These are phyloP conservation scores for Kodamaea nitidulidarum DNA, from an alignment of 805 yeast genomes.

Conservation along the genomic window DNA sequence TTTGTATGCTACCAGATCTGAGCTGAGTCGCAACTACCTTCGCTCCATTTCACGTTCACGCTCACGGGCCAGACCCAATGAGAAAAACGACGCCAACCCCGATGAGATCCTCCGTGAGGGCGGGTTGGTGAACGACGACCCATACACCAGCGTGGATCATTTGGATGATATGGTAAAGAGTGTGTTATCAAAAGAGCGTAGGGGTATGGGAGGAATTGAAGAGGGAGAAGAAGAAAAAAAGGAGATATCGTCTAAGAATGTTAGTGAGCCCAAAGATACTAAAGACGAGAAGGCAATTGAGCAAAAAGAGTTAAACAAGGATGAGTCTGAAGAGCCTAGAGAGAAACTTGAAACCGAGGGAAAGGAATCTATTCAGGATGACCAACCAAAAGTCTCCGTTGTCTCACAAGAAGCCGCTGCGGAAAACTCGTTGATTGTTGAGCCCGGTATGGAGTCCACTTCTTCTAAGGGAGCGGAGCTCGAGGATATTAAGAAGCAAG, in stretches of 20 bases:
- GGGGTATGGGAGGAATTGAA: neutral
- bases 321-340: neutral
- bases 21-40: slow-evolving; percentile 50
- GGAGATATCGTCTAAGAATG: neutral
- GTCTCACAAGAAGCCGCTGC: neutral
- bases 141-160: slow-evolving; percentile 43
- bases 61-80: slow-evolving; percentile 43
- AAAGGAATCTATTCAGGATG: too few species aligned
- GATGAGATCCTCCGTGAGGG: slow-evolving; percentile 52
- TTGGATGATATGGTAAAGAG: slow-evolving; percentile 48
- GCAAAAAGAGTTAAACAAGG: neutral
- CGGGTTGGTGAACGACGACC: slow-evolving; percentile 50
- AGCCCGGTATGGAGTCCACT: neutral
- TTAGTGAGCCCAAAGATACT: neutral
- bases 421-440: neutral
- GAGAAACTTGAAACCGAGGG: too few species aligned
- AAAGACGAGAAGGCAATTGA: slow-evolving; percentile 1
- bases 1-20: slow-evolving; percentile 32
- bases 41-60: slow-evolving; percentile 65
- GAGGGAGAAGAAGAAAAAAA: slow-evolving; percentile 1
- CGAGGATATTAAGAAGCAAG: neutral
- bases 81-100: slow-evolving; percentile 28
- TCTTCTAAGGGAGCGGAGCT: neutral
- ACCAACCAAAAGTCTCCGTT: too few species aligned
- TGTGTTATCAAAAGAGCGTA: slow-evolving; percentile 33